Evolutionary conservation across 2,329 filamentous ascomycete genomes (phyloP), one percentile per base, ranked within the genome.

Genomic region (Annulohypoxylon truncatum): DNA sequence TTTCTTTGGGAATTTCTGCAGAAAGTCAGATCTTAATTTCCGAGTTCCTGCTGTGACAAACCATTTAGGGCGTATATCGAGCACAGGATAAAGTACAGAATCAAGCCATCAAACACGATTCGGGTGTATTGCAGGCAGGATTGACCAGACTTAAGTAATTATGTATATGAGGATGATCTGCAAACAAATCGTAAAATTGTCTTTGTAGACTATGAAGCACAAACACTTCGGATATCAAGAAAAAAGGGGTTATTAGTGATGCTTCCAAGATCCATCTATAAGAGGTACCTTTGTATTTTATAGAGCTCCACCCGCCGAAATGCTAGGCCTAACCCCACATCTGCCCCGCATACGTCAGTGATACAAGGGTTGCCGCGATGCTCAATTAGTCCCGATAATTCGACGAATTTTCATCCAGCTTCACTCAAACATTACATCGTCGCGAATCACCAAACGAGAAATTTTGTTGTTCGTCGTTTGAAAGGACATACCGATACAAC

Each of bases 311-410:
- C 48, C 48, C 56, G 20, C 58, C 9, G 46, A 60, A 44, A 10
- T 50, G 29, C 42, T 24, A 48, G 8, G 28, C 48, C 26, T 33
- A 50, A 63, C 61, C 61, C 64, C 67, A 62, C 61, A 52, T 33
- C 15, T 70, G 66, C 68, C 62, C 62, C 62, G 68, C 68, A 62
- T 70, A 70, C 68, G 68, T 70, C 68, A 70, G 67, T 63, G 40
- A 60, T 24, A 40, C 22, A 53, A 22, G 44, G 47, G 33, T 28
- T 20, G n/a, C 24, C n/a, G 35, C 35, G 20, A 56, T 51, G n/a
- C 12, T 53, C 46, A 51, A 58, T 55, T 53, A 46, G 46, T 26
- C 53, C 15, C 51, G 47, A 50, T 24, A 29, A 55, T 53, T 48
- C 38, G 29, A 20, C 46, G 31, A 57, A 53, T 56, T 56, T 65